phyloP scores from a whole-genome alignment of 306 rosid species.

The Rosa rugosa region DNA sequence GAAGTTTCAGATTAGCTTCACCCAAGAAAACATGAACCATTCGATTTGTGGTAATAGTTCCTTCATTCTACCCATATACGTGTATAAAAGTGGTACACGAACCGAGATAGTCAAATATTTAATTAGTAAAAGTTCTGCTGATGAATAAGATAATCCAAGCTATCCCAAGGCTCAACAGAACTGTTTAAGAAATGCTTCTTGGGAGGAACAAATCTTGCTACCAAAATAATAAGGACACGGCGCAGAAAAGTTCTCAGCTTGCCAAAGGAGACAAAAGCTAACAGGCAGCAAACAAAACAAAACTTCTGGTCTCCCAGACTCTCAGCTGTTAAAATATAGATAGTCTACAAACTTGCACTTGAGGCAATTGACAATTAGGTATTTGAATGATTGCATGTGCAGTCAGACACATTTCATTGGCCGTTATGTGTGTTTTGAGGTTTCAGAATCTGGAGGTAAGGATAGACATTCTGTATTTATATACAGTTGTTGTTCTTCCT shows the following conservation, averaged over 20 bases:
- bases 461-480: background rate
- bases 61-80: too few species aligned
- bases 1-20: background rate
- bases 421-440: background rate
- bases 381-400: background rate
- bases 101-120: too few species aligned
- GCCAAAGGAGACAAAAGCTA: background rate
- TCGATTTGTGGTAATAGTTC: too few species aligned
- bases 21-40: background rate
- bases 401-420: background rate
- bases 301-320: background rate
- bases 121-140: too few species aligned
- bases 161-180: background rate
- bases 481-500: background rate
- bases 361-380: background rate
- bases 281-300: background rate
- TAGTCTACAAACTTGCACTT: background rate
- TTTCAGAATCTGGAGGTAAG: background rate
- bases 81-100: too few species aligned
- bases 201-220: background rate
- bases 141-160: background rate
- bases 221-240: background rate
- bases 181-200: background rate
- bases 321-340: background rate
- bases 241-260: background rate